phyloP scores from a whole-genome alignment of 768 basidiomycete species.

The Hortiboletus flavorubellus region DNA sequence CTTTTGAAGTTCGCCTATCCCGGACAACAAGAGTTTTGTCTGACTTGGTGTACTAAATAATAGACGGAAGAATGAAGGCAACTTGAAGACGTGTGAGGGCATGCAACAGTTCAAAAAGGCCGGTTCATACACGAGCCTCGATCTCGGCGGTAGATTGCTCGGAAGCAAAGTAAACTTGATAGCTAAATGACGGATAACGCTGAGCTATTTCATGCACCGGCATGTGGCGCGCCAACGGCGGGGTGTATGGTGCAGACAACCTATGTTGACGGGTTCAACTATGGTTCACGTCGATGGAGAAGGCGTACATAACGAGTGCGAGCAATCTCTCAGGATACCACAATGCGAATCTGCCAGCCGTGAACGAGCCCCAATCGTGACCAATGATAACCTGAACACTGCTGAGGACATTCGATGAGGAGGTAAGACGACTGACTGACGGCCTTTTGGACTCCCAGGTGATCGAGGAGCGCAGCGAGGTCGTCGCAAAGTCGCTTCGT shows the following conservation, averaged over 20 bases:
- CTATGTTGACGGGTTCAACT: constrained; percentile 34
- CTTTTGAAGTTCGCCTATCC: constrained; percentile 9
- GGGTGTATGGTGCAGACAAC: constrained; percentile 63
- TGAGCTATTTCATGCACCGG: constrained; percentile 50
- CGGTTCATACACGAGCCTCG: constrained; percentile 48
- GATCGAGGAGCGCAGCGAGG: constrained; percentile 61
- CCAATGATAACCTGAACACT: constrained; percentile 58
- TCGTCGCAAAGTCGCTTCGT: constrained; percentile 59
- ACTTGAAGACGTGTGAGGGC: constrained; percentile 27
- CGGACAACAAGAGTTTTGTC: neutral
- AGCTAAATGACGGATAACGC: constrained; percentile 55
- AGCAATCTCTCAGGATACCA: constrained; percentile 65
- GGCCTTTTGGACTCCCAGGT: constrained; percentile 48
- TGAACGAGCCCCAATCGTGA: constrained; percentile 78
- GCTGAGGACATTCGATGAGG: neutral
- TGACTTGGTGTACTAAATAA: constrained; percentile 6
- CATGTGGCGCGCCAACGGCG: constrained; percentile 49
- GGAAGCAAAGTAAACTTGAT: constrained; percentile 65
- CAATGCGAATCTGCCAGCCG: constrained; percentile 62
- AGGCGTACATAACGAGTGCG: constrained; percentile 58
- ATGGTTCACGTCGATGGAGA: neutral
- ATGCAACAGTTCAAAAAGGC: neutral
- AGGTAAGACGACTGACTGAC: constrained; percentile 37
- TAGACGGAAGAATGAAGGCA: constrained; percentile 16
- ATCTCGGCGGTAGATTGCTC: constrained; percentile 50